Conservation (phyloP, 257 asterid genomes). For the Solanum tarijense region DNA sequence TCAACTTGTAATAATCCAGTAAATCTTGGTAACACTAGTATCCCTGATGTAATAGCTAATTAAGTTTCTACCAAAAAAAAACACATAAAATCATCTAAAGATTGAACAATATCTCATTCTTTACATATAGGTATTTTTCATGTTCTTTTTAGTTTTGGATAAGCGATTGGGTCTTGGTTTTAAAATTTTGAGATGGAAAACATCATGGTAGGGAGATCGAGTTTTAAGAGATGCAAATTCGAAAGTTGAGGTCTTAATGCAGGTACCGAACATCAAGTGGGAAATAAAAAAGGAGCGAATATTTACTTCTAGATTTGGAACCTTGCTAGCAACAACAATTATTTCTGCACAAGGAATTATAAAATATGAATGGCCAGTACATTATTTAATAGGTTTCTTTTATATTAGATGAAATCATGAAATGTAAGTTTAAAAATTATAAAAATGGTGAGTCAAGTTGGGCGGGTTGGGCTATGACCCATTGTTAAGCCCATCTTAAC, state of each 20-base stretch:
- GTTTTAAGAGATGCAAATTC: neutral
- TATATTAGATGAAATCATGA: neutral
- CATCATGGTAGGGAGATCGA: neutral
- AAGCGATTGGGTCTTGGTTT: neutral
- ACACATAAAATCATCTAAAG: neutral
- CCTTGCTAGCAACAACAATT: neutral
- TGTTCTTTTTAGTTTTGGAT: neutral
- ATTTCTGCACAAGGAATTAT: neutral
- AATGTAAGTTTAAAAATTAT: neutral
- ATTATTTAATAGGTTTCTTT: neutral
- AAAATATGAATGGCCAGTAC: neutral
- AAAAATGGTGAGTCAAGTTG: neutral
- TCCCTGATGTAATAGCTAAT: neutral
- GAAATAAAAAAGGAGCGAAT: neutral
- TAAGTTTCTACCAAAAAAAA: neutral
- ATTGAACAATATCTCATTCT: neutral
- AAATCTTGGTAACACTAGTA: neutral
- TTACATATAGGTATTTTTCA: neutral
- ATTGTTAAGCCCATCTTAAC: neutral
- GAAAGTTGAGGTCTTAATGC: neutral
- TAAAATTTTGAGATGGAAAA: neutral
- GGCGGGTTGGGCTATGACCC: neutral
- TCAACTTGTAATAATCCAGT: neutral
- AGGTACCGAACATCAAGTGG: neutral
- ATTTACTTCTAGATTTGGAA: neutral